A percentile compares a stretch with the other conserved stretches of the same genome.
Evolutionary conservation across 148 eudicot genomes (phyloP).

Genomic region (Silene conica): DNA sequence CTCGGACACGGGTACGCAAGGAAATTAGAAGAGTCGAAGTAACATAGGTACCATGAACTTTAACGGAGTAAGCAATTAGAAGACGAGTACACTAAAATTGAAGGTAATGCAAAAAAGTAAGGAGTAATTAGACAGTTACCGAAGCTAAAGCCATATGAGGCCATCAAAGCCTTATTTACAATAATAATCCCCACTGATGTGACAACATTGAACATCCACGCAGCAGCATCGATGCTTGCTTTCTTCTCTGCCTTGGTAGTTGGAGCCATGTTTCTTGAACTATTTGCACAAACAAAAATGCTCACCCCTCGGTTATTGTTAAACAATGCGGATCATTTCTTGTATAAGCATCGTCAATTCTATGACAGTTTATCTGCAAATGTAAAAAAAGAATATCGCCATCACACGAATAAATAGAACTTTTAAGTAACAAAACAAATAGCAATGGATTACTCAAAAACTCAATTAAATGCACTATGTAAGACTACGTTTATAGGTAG

Average conservation of each 20-base stretch:
- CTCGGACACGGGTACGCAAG: no score
- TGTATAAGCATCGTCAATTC: not conserved
- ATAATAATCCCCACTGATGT: conserved; percentile 26
- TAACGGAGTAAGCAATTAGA: no score
- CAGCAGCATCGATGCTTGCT: conserved; percentile 22
- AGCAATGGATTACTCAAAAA: no score
- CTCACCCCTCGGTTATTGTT: not conserved
- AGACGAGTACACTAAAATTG: no score
- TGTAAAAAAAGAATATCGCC: not conserved
- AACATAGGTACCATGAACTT: no score
- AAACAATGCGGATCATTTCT: not conserved
- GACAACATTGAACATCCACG: conserved; percentile 27
- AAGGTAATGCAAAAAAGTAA: no score
- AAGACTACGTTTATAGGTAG: no score
- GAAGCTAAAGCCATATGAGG: conserved; percentile 17
- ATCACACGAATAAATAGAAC: no score
- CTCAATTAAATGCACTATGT: no score
- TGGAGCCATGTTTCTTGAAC: not conserved
- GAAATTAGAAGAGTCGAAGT: no score
- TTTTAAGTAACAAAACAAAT: no score
- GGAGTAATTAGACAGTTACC: not conserved
- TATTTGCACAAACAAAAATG: not conserved
- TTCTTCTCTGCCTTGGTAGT: conserved; percentile 18
- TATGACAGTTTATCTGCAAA: not conserved
- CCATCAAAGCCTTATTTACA: no score